A percentile compares a stretch with the other conserved stretches of the same genome.
Evolutionary conservation across 805 yeast species (phyloP).

Genomic region (Blastobotrys robertii): DNA sequence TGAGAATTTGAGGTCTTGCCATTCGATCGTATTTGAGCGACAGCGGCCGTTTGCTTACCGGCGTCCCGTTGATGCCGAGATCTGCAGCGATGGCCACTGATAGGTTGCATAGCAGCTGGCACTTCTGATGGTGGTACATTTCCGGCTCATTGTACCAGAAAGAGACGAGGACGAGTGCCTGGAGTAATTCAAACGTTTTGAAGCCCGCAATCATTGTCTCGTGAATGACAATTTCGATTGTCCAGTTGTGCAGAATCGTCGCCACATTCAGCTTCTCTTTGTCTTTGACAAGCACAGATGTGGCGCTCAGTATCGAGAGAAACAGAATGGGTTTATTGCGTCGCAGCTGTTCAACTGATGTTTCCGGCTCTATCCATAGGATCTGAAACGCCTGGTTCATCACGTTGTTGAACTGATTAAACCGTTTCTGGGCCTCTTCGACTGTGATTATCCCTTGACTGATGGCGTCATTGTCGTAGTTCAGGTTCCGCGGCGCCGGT

Average conservation of each 20-base stretch:
- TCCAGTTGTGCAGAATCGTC: constrained; percentile 21
- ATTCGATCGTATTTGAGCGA: constrained; percentile 17
- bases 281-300: constrained; percentile 31
- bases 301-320: constrained; percentile 52
- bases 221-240: constrained; percentile 25
- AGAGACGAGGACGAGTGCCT: constrained; percentile 49
- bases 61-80: constrained; percentile 56
- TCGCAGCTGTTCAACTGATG: constrained; percentile 40
- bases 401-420: constrained; percentile 38
- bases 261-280: constrained; percentile 1
- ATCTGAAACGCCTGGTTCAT: constrained; percentile 46
- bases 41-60: constrained; percentile 18
- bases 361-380: constrained; percentile 40
- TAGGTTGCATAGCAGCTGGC: constrained; percentile 56
- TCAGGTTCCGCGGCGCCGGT: constrained; percentile 7
- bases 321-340: constrained; percentile 50
- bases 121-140: constrained; percentile 66
- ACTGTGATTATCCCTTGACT: constrained; percentile 45
- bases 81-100: constrained; percentile 66
- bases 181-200: constrained; percentile 59
- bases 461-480: constrained; percentile 31
- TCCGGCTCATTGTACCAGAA: constrained; percentile 84
- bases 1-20: constrained; percentile 31
- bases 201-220: constrained; percentile 63
- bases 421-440: constrained; percentile 49